A percentile compares a stretch with the other conserved stretches of the same genome.
Evolutionary conservation across 2,329 filamentous ascomycete species (phyloP).

Genomic region (Annulohypoxylon truncatum): DNA sequence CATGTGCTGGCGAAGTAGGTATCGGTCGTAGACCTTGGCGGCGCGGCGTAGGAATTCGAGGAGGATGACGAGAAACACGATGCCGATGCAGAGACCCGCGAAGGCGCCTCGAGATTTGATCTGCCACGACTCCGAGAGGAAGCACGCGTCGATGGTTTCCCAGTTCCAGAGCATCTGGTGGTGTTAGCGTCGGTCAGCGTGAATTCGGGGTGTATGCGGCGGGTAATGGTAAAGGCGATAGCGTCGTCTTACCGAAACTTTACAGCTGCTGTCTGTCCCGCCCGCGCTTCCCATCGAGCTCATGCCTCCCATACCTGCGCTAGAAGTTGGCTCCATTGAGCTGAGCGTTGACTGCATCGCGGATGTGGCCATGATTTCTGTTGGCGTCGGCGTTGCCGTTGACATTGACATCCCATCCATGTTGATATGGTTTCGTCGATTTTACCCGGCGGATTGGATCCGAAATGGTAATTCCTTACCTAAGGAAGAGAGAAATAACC

Average conservation of each 20-base stretch:
- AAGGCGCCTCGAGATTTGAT: slow-evolving; percentile 77
- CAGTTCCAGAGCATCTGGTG: slow-evolving; percentile 83
- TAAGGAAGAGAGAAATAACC: neutral
- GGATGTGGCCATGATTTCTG: neutral
- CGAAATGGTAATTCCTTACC: neutral
- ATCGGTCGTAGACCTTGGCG: slow-evolving; percentile 77
- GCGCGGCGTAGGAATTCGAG: slow-evolving; percentile 79
- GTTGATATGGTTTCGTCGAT: neutral
- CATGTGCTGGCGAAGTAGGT: slow-evolving; percentile 60
- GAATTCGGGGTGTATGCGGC: neutral
- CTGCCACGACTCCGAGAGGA: slow-evolving; percentile 78
- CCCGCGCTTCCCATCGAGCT: slow-evolving; percentile 21
- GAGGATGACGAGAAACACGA: slow-evolving; percentile 76
- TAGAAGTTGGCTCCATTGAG: slow-evolving; percentile 18
- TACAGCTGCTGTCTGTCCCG: slow-evolving; percentile 31
- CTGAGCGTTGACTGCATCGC: slow-evolving; percentile 14
- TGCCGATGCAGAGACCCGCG: slow-evolving; percentile 82
- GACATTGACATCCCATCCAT: slow-evolving; percentile 34
- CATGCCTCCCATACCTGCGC: slow-evolving; percentile 25
- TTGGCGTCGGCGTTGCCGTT: slow-evolving; percentile 2
- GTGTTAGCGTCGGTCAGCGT: neutral
- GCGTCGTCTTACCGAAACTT: slow-evolving; percentile 41
- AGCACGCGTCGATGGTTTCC: slow-evolving; percentile 78
- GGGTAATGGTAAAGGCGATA: neutral
- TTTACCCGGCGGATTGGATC: neutral